A percentile compares a stretch with the other conserved stretches of the same genome.
Conservation (phyloP, 768 basidiomycete species). For the Crassisporium funariophilum region DNA sequence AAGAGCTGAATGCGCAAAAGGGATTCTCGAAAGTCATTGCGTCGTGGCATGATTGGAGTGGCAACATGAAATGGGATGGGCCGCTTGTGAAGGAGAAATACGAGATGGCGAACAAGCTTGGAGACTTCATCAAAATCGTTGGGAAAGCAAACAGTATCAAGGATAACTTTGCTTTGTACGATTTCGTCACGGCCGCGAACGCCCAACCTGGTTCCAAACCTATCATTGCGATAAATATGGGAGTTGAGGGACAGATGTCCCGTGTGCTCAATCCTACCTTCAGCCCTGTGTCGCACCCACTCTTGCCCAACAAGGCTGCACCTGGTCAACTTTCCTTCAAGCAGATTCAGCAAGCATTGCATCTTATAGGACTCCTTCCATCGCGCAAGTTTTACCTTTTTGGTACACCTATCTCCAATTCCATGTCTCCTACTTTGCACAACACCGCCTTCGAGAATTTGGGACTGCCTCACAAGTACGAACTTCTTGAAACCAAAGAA, state of each 20-base stretch:
- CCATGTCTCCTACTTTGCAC: constrained; percentile 92
- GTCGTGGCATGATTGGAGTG: constrained; percentile 95
- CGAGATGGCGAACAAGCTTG: constrained; percentile 60
- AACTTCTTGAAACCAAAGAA: constrained; percentile 69
- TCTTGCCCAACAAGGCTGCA: constrained; percentile 84
- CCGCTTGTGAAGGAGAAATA: constrained; percentile 69
- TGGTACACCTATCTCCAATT: constrained; percentile 85
- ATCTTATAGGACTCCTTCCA: constrained; percentile 80
- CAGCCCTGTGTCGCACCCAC: constrained; percentile 88
- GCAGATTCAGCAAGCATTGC: constrained; percentile 80
- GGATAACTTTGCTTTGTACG: constrained; percentile 80
- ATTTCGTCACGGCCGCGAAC: constrained; percentile 60
- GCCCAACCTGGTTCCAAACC: constrained; percentile 63
- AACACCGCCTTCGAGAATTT: constrained; percentile 83
- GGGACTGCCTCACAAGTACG: constrained; percentile 84
- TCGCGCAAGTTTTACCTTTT: constrained; percentile 80
- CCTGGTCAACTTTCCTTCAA: constrained; percentile 92
- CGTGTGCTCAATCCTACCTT: constrained; percentile 84
- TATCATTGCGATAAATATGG: constrained; percentile 95
- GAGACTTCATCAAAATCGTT: constrained; percentile 93
- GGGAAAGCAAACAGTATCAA: constrained; percentile 74
- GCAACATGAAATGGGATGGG: constrained; percentile 80
- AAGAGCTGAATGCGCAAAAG: constrained; percentile 60
- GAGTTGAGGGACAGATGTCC: constrained; percentile 84
- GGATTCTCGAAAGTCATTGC: constrained; percentile 81